Evolutionary conservation across 192 early-diverging fungal species (phyloP), one percentile per base, ranked within the genome.

Genomic region (Backusella circina): DNA sequence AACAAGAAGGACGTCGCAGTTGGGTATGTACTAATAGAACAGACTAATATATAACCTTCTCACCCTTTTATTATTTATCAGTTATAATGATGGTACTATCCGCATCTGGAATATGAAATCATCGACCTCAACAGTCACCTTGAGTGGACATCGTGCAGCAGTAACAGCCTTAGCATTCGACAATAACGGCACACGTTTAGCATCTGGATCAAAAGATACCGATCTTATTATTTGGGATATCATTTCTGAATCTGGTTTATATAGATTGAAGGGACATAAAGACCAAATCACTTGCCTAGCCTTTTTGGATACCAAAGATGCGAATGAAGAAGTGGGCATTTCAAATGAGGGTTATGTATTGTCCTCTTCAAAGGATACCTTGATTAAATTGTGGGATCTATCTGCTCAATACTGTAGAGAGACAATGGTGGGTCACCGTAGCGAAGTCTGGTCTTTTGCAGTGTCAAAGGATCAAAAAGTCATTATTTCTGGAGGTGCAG

Each of bases 141-240:
- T 99, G 76, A 97, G 95, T 77, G 97, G 97, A 12, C 97, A 99
- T 86, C 89, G 91, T 35, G 89, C 93, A 2, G 90, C 94, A 2
- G 92, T 99, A 2, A 90, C 96, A 38, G 88, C 95, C 10, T 81
- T 99, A 23, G 81, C 89, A 18, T 99, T 95, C 77, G 96, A 98
- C 65, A 77, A 83, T 16, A 83, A 85, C 44, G 96, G 96, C 26
- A 89, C 93, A 18, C 85, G 92, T 13, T 88, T 99, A 26, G 96
- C 91, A 0, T 98, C 97, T 4, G 97, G 97, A 21, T 93, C 96
- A 21, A 89, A 82, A 69, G 97, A 99, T 76, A 99, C 96, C 5
- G 95, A 99, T 82, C 74, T 99, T 33, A 93, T 99, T 76, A 76
- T 99, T 30, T 99, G 97, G 97, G 97, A 99, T 77, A 86, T 97